phyloP scores from a whole-genome alignment of 495 filamentous ascomycete species.

The Friedmanniomyces endolithicus region DNA sequence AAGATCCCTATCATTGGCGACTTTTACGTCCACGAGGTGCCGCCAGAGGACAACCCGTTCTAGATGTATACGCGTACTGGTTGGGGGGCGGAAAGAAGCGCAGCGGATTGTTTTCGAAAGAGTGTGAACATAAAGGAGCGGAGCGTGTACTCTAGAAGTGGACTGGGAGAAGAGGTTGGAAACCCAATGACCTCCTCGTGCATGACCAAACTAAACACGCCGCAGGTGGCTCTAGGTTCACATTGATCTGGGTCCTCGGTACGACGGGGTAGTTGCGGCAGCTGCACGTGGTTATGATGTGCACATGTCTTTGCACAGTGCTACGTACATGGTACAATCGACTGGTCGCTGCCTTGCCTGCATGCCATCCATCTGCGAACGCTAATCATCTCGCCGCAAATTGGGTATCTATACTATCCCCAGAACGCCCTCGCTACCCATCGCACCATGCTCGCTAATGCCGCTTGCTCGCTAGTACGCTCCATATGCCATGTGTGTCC shows the following conservation, averaged over 20 bases:
- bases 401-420: background rate
- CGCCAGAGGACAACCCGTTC: slow-evolving; percentile 51
- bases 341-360: background rate
- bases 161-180: background rate
- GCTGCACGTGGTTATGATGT: background rate
- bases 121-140: background rate
- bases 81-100: background rate
- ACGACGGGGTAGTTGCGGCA: background rate
- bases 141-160: background rate
- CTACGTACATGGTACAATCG: background rate
- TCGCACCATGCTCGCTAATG: background rate
- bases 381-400: background rate
- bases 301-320: background rate
- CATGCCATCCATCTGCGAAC: background rate
- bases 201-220: no score
- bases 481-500: background rate
- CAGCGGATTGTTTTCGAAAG: no score
- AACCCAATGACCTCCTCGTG: no score
- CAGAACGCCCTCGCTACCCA: background rate
- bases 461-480: background rate
- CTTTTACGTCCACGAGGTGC: slow-evolving; percentile 46
- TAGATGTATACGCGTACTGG: slow-evolving; percentile 13
- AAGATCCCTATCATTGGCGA: slow-evolving; percentile 47
- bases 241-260: background rate
- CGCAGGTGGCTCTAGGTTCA: background rate